A percentile compares a stretch with the other conserved stretches of the same genome.
Evolutionary conservation across 306 rosid species (phyloP).

Genomic region (Acacia melanoxylon): DNA sequence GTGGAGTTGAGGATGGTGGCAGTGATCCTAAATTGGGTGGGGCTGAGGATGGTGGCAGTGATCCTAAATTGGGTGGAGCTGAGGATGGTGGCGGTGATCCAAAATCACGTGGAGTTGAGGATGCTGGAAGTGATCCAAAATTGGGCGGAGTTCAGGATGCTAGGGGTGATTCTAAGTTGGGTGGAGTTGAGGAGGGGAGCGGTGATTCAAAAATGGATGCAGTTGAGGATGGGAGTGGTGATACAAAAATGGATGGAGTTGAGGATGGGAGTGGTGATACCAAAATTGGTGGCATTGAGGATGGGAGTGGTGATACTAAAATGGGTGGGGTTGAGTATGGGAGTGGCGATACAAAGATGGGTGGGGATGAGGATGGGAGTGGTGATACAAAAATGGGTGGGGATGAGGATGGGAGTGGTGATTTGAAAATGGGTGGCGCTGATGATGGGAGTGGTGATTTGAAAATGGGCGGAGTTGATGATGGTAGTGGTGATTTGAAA

Average conservation of each 20-base stretch:
- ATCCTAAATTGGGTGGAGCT: background rate
- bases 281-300: conserved; percentile 27
- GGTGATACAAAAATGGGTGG: background rate
- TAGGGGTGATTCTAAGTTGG: conserved; percentile 5
- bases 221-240: conserved; percentile 33
- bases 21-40: background rate
- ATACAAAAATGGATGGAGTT: conserved; percentile 7
- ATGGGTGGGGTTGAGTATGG: background rate
- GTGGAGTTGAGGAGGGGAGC: conserved; percentile 34
- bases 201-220: conserved; percentile 19
- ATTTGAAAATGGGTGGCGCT: background rate
- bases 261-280: conserved; percentile 35
- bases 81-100: background rate
- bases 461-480: conserved; percentile 22
- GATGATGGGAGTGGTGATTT: background rate
- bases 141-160: conserved; percentile 34
- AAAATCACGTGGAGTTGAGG: conserved; percentile 20
- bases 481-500: conserved; percentile 30
- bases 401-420: background rate
- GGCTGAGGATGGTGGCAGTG: background rate
- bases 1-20: background rate
- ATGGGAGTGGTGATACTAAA: background rate
- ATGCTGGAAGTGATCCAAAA: conserved; percentile 17
- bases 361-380: background rate
- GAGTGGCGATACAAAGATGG: background rate